phyloP scores from a whole-genome alignment of 441 rosid species.

The Theobroma grandiflorum region DNA sequence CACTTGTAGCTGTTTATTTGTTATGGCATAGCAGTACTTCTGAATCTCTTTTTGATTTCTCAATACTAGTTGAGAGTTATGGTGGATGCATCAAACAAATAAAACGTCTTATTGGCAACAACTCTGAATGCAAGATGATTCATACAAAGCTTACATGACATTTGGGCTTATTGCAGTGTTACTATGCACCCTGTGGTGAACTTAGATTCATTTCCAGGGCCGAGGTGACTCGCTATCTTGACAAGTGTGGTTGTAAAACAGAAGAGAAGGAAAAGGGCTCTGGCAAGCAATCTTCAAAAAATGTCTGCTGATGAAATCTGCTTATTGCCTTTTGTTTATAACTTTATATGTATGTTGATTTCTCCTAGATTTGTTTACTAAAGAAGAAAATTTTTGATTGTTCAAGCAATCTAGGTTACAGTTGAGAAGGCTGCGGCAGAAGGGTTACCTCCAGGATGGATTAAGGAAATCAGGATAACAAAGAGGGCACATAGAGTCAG shows the following conservation, averaged over 20 bases:
- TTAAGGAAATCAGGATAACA: conserved; percentile 68
- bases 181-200: conserved; percentile 54
- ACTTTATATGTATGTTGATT: conserved; percentile 10
- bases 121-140: conserved; percentile 16
- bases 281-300: conserved; percentile 30
- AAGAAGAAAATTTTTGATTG: conserved; percentile 32
- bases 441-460: conserved; percentile 93
- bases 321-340: conserved; percentile 20
- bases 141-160: conserved; percentile 15
- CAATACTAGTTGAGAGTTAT: neutral
- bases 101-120: neutral
- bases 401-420: conserved; percentile 59
- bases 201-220: conserved; percentile 49
- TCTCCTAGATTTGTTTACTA: conserved; percentile 24
- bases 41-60: neutral
- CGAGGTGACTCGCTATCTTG: conserved; percentile 51
- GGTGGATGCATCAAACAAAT: neutral
- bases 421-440: conserved; percentile 68
- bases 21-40: neutral
- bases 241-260: conserved; percentile 27
- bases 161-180: conserved; percentile 52
- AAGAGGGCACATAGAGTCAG: conserved; percentile 59
- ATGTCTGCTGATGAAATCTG: conserved; percentile 40
- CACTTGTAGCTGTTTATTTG: neutral
- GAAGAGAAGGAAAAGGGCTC: conserved; percentile 40